Percentiles rank a stretch among this genome's conserved stretches.
Conservation (phyloP, 1,139 yeast species). For the Candida neerlandica region DNA sequence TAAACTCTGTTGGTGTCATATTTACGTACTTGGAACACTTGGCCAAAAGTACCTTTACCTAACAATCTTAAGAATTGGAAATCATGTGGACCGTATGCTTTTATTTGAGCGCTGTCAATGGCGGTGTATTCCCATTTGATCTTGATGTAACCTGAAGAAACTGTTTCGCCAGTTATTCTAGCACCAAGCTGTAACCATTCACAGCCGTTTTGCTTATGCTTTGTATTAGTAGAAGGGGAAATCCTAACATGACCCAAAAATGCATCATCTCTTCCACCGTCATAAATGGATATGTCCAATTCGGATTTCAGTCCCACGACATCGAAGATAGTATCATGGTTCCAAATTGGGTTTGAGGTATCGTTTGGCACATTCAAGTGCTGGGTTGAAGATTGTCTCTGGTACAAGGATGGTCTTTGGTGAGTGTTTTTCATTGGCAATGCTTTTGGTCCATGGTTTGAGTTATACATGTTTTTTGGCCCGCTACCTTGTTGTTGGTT, state of each 20-base stretch:
- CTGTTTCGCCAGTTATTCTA: conserved; percentile 75
- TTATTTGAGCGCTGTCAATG: conserved; percentile 57
- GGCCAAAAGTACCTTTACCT: conserved; percentile 98
- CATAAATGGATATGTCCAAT: conserved; percentile 85
- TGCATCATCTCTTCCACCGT: conserved; percentile 76
- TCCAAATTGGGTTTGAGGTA: conserved; percentile 75
- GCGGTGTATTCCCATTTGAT: conserved; percentile 74
- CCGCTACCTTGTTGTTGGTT: conserved; percentile 5
- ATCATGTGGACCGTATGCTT: conserved; percentile 89
- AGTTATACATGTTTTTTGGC: conserved; percentile 17
- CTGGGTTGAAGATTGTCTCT: conserved; percentile 68
- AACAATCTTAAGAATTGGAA: conserved; percentile 86
- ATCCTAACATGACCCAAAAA: conserved; percentile 85
- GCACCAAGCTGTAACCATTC: conserved; percentile 78
- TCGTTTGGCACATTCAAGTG: conserved; percentile 44
- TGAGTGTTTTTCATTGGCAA: conserved; percentile 20
- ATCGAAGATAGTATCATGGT: conserved; percentile 89
- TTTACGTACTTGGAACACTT: conserved; percentile 93
- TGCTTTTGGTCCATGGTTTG: conserved; percentile 19
- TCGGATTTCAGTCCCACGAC: conserved; percentile 83
- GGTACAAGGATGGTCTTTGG: conserved; percentile 51
- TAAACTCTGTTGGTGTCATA: conserved; percentile 85
- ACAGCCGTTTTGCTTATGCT: conserved; percentile 36
- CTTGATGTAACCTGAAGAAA: conserved; percentile 68
- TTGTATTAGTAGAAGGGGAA: conserved; percentile 57